Evolutionary conservation across 1,139 yeast genomes (phyloP).

Genomic region (Blastobotrys serpentis): DNA sequence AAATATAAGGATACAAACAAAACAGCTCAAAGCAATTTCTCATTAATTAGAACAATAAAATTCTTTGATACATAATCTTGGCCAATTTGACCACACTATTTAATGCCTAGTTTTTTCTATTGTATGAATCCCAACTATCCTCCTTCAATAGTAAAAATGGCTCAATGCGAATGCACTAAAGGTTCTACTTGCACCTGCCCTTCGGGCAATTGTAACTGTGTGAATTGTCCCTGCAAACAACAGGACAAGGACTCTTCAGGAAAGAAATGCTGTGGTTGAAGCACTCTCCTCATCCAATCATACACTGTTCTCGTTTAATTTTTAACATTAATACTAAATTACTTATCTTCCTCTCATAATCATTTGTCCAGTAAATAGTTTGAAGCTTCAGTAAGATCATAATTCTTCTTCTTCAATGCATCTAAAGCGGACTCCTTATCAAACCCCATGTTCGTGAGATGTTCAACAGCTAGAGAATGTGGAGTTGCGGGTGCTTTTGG

Average conservation of each 20-base stretch:
- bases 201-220: not conserved
- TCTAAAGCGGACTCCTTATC: slow-evolving; percentile 58
- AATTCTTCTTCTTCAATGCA: slow-evolving; percentile 67
- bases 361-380: slow-evolving; percentile 65
- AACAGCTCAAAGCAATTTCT: too few relatives aligned
- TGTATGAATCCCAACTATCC: too few relatives aligned
- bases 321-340: slow-evolving; percentile 3
- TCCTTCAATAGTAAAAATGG: not conserved
- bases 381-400: slow-evolving; percentile 83
- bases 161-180: not conserved
- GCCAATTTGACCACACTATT: too few relatives aligned
- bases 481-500: slow-evolving; percentile 24
- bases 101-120: too few relatives aligned
- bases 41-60: too few relatives aligned
- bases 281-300: too few relatives aligned
- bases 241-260: not conserved
- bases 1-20: too few relatives aligned
- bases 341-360: slow-evolving; percentile 8
- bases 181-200: not conserved
- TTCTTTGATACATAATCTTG: too few relatives aligned
- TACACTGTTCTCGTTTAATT: not conserved
- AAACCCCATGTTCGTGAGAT: slow-evolving; percentile 89
- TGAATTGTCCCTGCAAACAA: not conserved
- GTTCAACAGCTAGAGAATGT: slow-evolving; percentile 51
- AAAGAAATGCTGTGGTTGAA: not conserved